Base-by-base conservation (phyloP, 2,329 filamentous ascomycete genomes). In the Cladosporium colombiae region DNA sequence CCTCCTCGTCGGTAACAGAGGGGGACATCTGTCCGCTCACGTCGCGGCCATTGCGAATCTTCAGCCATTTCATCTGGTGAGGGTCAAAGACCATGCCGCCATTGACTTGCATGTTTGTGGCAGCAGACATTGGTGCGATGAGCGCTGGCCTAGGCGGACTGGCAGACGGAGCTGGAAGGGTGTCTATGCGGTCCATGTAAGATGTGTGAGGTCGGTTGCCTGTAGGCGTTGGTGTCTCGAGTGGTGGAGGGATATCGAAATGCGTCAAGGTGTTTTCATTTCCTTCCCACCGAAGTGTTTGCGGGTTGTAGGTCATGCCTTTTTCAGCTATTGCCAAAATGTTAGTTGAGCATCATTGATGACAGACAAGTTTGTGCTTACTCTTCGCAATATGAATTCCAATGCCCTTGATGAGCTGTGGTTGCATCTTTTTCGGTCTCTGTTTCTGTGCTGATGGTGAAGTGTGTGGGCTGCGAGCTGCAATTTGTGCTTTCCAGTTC, bases 41-140 rank as follows among this genome's bases (percentile, higher is more conserved):
- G 73, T 78, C 70, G 70, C 77, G 66, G 61, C 68, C 82, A 21
- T 71, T 71, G 65, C 76, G 75, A 31, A 74, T 70, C 78, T 97
- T 97, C 65, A 98, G 85, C 95, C 95, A 99, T 77, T 93, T 96
- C 94, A 99, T 98, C 72, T 92, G 92, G 68, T 92, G 89, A 3
- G 95, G 95, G 75, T 99, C 95, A 76, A 98, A 99, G 11, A 98
- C 91, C 95, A 99, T 99, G 71, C 93, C 92, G n/a, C 93, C 91
- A 66, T 97, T 93, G 40, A 97, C 91, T 78, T 97, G 93, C 16
- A 97, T 90, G 68, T 92, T 93, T 18, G 40, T 46, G 5, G 90
- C 91, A 70, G 71, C 71, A 50, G 74, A 70, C 60, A 97, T 91
- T 70, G 97, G 95, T 57, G 93, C 93, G 73, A 99, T 99, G 21